Conservation (phyloP, 2,329 filamentous ascomycete genomes). For the Didymella pinodella region DNA sequence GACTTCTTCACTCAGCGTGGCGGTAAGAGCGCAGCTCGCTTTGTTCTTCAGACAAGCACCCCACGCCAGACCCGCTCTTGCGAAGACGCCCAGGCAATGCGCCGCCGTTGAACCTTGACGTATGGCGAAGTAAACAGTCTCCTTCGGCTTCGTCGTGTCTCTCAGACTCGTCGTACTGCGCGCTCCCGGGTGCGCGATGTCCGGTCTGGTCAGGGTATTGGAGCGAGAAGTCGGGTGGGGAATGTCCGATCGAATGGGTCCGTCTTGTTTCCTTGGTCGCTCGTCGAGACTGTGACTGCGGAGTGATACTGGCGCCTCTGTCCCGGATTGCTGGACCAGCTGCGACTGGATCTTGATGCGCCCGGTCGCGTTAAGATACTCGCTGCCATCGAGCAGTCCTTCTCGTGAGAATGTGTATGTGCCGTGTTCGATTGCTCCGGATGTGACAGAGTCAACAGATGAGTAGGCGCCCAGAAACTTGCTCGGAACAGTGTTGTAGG, state of each 20-base stretch:
- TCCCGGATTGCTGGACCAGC: conserved; percentile 24
- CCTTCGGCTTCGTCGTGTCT: background rate
- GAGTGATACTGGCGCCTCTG: conserved; percentile 16
- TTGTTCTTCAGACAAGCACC: conserved; percentile 38
- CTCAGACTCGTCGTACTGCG: conserved; percentile 11
- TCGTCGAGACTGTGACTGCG: conserved; percentile 17
- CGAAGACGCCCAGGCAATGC: conserved; percentile 31
- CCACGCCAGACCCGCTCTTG: conserved; percentile 32
- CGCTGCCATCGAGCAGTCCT: conserved; percentile 32
- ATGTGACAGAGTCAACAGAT: conserved; percentile 30
- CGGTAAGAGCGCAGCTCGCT: conserved; percentile 23
- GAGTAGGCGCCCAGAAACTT: conserved; percentile 35
- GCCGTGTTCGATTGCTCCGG: conserved; percentile 29
- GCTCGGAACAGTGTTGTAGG: conserved; percentile 29
- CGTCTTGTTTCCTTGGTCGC: conserved; percentile 9
- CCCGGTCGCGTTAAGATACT: conserved; percentile 32
- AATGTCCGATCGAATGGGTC: conserved; percentile 30
- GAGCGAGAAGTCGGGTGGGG: conserved; percentile 30
- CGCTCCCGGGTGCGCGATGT: conserved; percentile 20
- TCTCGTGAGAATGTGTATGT: conserved; percentile 37
- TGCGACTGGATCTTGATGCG: conserved; percentile 34
- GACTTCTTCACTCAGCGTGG: conserved; percentile 26
- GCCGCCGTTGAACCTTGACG: conserved; percentile 25
- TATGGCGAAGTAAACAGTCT: conserved; percentile 29
- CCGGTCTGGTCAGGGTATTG: conserved; percentile 15